phyloP scores from a whole-genome alignment of 2,329 filamentous ascomycete species.

The Cercospora brassicicola region DNA sequence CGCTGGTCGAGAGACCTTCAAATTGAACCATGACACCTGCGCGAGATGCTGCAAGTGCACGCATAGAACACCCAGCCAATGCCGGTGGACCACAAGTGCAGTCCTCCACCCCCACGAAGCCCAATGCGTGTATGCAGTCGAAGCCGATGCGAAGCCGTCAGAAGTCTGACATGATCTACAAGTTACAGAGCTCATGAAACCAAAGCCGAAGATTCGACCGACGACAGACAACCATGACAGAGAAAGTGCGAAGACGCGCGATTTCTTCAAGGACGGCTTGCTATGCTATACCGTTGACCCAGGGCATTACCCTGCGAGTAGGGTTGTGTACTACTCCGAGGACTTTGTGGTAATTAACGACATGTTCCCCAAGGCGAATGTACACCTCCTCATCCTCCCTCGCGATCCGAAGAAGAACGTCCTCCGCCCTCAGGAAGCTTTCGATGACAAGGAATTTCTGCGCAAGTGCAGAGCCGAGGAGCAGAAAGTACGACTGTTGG shows the following conservation, averaged over 20 bases:
- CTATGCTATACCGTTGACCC: conserved; percentile 67
- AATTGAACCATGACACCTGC: not conserved
- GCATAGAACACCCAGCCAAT: conserved; percentile 21
- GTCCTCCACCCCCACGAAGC: conserved; percentile 23
- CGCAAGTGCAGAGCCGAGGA: conserved; percentile 62
- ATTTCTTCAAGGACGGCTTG: conserved; percentile 60
- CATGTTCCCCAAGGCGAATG: conserved; percentile 76
- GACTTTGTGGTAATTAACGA: conserved; percentile 78
- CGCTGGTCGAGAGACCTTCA: not conserved
- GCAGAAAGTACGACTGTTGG: conserved; percentile 61
- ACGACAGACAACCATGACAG: conserved; percentile 26
- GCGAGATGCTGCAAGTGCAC: not conserved
- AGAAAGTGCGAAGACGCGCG: conserved; percentile 34
- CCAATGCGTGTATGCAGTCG: conserved; percentile 39
- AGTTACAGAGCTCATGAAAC: conserved; percentile 51
- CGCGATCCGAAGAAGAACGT: conserved; percentile 62
- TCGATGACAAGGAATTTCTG: conserved; percentile 70
- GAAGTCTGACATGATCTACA: conserved; percentile 28
- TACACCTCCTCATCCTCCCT: conserved; percentile 87
- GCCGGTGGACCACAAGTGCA: not conserved
- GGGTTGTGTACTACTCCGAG: conserved; percentile 66
- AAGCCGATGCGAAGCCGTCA: conserved; percentile 10
- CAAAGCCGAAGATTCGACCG: conserved; percentile 39
- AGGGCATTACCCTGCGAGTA: conserved; percentile 56
- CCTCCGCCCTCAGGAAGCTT: conserved; percentile 74